phyloP scores from a whole-genome alignment of 1,284 basidiomycete species.

The Sanghuangporus sanghuang region DNA sequence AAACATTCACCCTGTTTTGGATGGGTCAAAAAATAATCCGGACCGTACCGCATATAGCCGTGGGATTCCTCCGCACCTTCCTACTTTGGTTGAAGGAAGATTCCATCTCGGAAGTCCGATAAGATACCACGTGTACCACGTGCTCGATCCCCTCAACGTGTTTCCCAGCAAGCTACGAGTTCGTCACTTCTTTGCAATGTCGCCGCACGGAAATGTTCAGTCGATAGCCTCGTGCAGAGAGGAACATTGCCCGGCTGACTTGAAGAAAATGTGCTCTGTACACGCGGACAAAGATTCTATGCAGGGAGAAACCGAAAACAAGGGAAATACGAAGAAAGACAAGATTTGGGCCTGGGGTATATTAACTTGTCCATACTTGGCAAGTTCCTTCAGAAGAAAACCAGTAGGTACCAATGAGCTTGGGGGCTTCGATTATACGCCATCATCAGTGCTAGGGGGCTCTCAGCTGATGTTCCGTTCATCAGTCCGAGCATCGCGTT shows the following conservation, averaged over 20 bases:
- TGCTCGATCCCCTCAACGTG: neutral
- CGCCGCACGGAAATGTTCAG: no score
- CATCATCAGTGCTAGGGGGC: neutral
- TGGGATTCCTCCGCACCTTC: neutral
- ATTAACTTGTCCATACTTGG: conserved; percentile 1
- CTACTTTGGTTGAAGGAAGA: neutral
- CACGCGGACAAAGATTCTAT: neutral
- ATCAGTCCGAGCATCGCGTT: neutral
- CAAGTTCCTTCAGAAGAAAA: neutral
- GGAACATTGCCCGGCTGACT: neutral
- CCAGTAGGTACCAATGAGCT: neutral
- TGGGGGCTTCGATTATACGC: neutral
- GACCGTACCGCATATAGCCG: neutral
- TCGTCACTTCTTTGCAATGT: neutral
- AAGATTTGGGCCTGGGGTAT: conserved; percentile 5
- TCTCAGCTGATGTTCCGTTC: neutral
- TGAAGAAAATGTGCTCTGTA: neutral
- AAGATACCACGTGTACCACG: neutral
- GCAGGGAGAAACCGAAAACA: neutral
- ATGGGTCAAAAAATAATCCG: neutral
- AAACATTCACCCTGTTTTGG: conserved; percentile 10
- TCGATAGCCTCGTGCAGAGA: no score
- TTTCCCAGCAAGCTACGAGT: neutral
- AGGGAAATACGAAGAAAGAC: neutral
- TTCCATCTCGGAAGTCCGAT: neutral